Conservation (phyloP, 768 basidiomycete genomes). For the Scleroderma bovista region DNA sequence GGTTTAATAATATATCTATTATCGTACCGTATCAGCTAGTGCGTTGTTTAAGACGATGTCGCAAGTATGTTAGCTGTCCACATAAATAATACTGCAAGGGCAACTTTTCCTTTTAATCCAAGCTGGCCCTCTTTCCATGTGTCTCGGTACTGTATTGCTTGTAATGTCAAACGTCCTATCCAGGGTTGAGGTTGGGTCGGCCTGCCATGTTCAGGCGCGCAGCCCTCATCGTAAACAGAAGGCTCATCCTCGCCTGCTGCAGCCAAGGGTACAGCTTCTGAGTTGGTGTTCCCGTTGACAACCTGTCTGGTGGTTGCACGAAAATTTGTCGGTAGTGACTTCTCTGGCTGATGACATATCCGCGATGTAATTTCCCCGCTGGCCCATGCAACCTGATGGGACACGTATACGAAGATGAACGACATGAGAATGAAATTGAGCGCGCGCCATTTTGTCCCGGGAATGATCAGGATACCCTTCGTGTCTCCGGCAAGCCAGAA, state of each 20-base stretch:
- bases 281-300: not conserved
- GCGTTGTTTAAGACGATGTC: constrained; percentile 33
- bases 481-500: constrained; percentile 83
- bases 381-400: constrained; percentile 69
- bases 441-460: constrained; percentile 67
- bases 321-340: constrained; percentile 15
- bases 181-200: constrained; percentile 34
- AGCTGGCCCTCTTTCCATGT: constrained; percentile 23
- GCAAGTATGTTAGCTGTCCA: constrained; percentile 67
- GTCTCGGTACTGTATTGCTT: constrained; percentile 15
- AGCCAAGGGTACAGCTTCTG: constrained; percentile 10
- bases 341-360: constrained; percentile 40
- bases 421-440: constrained; percentile 75
- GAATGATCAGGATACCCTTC: constrained; percentile 75
- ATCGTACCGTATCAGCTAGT: too few relatives aligned
- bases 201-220: constrained; percentile 35
- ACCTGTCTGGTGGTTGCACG: not conserved
- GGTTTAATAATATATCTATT: too few relatives aligned
- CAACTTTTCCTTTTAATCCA: constrained; percentile 40
- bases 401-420: constrained; percentile 75
- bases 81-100: constrained; percentile 40
- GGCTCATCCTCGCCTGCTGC: constrained; percentile 1
- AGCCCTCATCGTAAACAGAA: constrained; percentile 20
- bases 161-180: constrained; percentile 46
- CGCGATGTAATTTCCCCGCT: constrained; percentile 63